A percentile compares a stretch with the other conserved stretches of the same genome.
Evolutionary conservation across 352 stramenopile species (phyloP).

Genomic region (Globisporangium camurandrum): DNA sequence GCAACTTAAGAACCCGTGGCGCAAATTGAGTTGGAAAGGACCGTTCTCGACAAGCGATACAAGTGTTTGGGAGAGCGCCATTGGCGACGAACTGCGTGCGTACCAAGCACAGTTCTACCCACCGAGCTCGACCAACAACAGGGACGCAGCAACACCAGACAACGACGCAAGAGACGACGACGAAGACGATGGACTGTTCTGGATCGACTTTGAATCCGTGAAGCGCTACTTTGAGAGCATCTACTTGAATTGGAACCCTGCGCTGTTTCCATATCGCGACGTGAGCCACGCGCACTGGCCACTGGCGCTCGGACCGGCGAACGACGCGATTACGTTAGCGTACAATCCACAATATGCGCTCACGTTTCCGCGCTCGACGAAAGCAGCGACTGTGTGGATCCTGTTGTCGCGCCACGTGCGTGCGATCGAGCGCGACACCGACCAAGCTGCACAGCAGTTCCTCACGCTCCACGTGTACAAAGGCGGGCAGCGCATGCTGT

Average conservation of each 20-base stretch:
- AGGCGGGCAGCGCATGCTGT: conserved; percentile 62
- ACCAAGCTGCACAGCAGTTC: conserved; percentile 61
- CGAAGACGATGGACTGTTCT: conserved; percentile 93
- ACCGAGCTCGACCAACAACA: too few species aligned
- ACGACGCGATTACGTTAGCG: conserved; percentile 88
- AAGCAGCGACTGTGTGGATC: conserved; percentile 80
- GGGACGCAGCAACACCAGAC: too few species aligned
- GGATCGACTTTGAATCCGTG: conserved; percentile 92
- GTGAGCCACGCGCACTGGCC: conserved; percentile 84
- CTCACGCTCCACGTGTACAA: conserved; percentile 90
- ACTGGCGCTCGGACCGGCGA: conserved; percentile 63
- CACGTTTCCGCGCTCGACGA: conserved; percentile 33
- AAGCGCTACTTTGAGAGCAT: conserved; percentile 90
- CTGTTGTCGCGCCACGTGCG: conserved; percentile 91
- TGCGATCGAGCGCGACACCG: conserved; percentile 53
- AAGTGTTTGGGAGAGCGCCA: conserved; percentile 34
- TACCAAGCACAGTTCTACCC: conserved; percentile 53
- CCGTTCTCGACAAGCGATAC: conserved; percentile 71
- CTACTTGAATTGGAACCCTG: conserved; percentile 95
- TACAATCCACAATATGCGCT: conserved; percentile 94
- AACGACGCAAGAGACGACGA: too few species aligned
- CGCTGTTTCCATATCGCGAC: conserved; percentile 83
- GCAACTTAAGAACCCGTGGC: conserved; percentile 97
- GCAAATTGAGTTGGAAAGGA: conserved; percentile 79
- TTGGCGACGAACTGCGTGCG: conserved; percentile 50